phyloP scores from a whole-genome alignment of 306 rosid genomes.

The Gillenia trifoliata region DNA sequence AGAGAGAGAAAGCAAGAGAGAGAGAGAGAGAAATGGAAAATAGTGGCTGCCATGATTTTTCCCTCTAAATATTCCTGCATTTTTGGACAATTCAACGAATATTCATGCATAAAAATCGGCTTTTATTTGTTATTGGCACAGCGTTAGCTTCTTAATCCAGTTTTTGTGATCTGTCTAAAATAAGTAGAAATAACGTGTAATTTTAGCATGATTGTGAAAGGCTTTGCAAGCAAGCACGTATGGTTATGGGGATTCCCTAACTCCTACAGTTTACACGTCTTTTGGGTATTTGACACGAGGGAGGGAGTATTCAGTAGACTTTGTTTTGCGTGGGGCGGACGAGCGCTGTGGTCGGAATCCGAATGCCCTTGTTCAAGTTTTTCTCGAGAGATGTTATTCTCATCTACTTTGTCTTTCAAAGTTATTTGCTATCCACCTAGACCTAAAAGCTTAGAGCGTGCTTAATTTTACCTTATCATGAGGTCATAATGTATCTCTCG shows the following conservation, averaged over 20 bases:
- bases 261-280: not conserved
- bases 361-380: too few species aligned
- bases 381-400: too few species aligned
- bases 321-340: not conserved
- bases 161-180: not conserved
- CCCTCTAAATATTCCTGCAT: slow-evolving; percentile 9
- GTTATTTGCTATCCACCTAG: too few species aligned
- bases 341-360: too few species aligned
- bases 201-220: slow-evolving; percentile 8
- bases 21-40: slow-evolving; percentile 8
- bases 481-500: too few species aligned
- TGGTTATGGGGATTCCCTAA: not conserved
- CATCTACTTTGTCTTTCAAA: too few species aligned
- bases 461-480: too few species aligned
- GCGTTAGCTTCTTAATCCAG: not conserved
- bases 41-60: slow-evolving; percentile 45
- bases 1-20: slow-evolving; percentile 17
- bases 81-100: slow-evolving; percentile 30
- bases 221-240: slow-evolving; percentile 20
- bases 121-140: slow-evolving; percentile 13
- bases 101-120: slow-evolving; percentile 43
- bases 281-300: slow-evolving; percentile 10
- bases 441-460: too few species aligned
- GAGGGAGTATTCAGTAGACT: not conserved
- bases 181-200: not conserved